phyloP scores from a whole-genome alignment of 768 basidiomycete genomes.

The Paxillus involutus region DNA sequence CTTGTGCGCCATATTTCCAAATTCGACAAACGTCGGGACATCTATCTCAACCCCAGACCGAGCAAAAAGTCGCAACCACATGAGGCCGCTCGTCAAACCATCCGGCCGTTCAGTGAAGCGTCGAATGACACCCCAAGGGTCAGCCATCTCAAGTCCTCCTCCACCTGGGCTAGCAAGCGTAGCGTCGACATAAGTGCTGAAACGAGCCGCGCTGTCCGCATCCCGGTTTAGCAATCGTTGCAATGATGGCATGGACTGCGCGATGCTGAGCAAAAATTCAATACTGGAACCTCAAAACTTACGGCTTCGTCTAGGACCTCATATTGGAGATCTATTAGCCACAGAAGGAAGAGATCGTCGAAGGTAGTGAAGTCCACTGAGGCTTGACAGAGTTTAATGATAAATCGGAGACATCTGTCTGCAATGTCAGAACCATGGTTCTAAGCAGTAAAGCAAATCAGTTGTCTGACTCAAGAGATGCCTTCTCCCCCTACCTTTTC shows the following conservation, averaged over 20 bases:
- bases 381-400: slow-evolving; percentile 54
- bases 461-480: neutral
- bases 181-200: slow-evolving; percentile 36
- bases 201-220: slow-evolving; percentile 40
- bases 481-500: neutral
- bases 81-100: slow-evolving; percentile 47
- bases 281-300: slow-evolving; percentile 2
- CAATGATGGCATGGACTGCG: slow-evolving; percentile 53
- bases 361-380: slow-evolving; percentile 56
- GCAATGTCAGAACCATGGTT: slow-evolving; percentile 17
- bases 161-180: slow-evolving; percentile 29
- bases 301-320: slow-evolving; percentile 41
- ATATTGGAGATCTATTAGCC: slow-evolving; percentile 50
- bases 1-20: slow-evolving; percentile 40
- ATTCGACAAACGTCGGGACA: slow-evolving; percentile 46
- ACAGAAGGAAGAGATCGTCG: slow-evolving; percentile 56
- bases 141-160: slow-evolving; percentile 30
- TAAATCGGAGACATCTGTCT: slow-evolving; percentile 48
- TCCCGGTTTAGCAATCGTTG: slow-evolving; percentile 59
- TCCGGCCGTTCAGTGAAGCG: slow-evolving; percentile 39
- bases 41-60: slow-evolving; percentile 68
- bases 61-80: slow-evolving; percentile 62
- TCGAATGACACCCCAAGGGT: slow-evolving; percentile 57
- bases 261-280: neutral
- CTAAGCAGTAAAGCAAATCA: neutral